A percentile compares a stretch with the other conserved stretches of the same genome.
Conservation (phyloP, 352 stramenopile genomes). For the Ophiocytium majus region DNA sequence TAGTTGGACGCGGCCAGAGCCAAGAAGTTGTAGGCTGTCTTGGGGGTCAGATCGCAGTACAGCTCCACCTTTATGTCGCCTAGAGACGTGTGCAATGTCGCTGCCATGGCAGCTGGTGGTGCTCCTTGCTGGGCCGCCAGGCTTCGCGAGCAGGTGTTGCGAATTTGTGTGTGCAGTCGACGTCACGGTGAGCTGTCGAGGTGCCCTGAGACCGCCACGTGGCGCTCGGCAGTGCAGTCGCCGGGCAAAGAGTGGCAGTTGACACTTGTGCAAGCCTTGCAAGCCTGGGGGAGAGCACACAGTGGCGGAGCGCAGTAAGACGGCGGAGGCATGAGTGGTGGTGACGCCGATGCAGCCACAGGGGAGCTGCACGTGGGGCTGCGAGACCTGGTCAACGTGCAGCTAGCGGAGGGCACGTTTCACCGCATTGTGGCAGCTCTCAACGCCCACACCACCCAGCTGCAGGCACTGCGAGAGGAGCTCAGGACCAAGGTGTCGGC, state of each 20-base stretch:
- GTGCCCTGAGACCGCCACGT: too few relatives aligned
- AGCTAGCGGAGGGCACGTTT: neutral
- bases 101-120: conserved; percentile 64
- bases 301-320: too few relatives aligned
- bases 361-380: neutral
- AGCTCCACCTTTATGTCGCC: conserved; percentile 95
- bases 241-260: too few relatives aligned
- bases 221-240: too few relatives aligned
- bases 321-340: too few relatives aligned
- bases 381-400: neutral
- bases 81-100: conserved; percentile 88
- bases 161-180: too few relatives aligned
- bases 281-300: too few relatives aligned
- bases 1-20: conserved; percentile 78
- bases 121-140: neutral
- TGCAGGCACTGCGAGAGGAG: neutral
- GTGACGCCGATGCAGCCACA: too few relatives aligned
- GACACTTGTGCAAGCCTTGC: too few relatives aligned
- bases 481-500: neutral
- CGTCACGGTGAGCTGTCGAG: too few relatives aligned
- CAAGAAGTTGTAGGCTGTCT: conserved; percentile 89
- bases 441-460: neutral
- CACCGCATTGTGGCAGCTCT: neutral
- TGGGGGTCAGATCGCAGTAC: conserved; percentile 86
- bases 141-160: too few relatives aligned